A percentile compares a stretch with the other conserved stretches of the same genome.
Evolutionary conservation across 148 eudicot genomes (phyloP).

Genomic region (Polygonum maritimum): DNA sequence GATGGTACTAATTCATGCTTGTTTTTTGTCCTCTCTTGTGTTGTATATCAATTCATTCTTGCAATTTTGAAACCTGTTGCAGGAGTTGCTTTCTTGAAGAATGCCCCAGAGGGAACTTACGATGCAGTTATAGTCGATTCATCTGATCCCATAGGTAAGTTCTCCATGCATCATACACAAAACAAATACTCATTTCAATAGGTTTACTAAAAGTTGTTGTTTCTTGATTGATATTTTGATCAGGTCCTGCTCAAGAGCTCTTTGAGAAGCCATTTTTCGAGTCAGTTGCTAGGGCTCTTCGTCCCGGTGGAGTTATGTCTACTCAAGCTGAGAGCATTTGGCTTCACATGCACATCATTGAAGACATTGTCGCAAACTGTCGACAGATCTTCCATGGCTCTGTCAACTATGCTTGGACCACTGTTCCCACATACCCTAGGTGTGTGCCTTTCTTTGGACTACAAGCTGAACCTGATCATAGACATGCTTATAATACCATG

Average conservation of each 20-base stretch:
- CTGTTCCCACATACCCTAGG: constrained; percentile 99
- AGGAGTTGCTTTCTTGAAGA: constrained; percentile 94
- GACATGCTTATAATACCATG: too few relatives aligned
- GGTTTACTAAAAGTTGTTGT: background rate
- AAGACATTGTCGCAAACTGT: constrained; percentile 58
- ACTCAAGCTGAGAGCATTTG: constrained; percentile 99
- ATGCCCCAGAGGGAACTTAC: constrained; percentile 74
- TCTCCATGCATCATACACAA: background rate
- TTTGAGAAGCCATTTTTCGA: constrained; percentile 92
- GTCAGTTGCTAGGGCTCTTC: constrained; percentile 87
- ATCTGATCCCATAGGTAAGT: constrained; percentile 88
- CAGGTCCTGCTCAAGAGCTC: constrained; percentile 96
- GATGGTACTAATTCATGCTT: constrained; percentile 47
- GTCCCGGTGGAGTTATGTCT: constrained; percentile 98
- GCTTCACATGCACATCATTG: constrained; percentile 99
- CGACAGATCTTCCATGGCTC: constrained; percentile 45
- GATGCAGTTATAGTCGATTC: constrained; percentile 97
- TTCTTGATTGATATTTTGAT: background rate
- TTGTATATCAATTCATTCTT: background rate
- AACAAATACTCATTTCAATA: background rate
- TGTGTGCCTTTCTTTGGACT: background rate
- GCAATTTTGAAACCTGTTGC: constrained; percentile 16
- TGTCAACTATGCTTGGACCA: constrained; percentile 99
- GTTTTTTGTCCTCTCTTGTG: background rate
- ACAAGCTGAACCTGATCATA: background rate